A percentile compares a stretch with the other conserved stretches of the same genome.
These are phyloP conservation scores for Diaporthe vaccinii DNA, from an alignment of 2,329 filamentous ascomycete species.

Conservation along the genomic window DNA sequence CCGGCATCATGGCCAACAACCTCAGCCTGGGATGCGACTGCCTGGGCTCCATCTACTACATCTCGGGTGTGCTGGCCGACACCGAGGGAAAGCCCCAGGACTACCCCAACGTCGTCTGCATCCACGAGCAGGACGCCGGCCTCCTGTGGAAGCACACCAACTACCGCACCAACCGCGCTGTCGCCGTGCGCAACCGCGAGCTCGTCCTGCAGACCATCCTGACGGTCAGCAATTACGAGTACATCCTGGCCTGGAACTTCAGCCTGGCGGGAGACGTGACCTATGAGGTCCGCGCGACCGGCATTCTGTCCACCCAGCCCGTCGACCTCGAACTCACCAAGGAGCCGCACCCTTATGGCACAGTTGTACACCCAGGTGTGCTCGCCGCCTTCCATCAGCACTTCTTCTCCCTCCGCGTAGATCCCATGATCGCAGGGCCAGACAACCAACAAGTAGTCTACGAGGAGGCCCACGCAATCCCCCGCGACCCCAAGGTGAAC, in stretches of 20 bases:
- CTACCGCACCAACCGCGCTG: conserved; percentile 65
- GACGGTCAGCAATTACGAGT: conserved; percentile 71
- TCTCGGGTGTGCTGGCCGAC: conserved; percentile 41
- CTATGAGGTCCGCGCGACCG: conserved; percentile 42
- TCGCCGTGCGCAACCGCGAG: conserved; percentile 64
- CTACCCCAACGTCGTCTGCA: conserved; percentile 63
- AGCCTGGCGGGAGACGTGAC: conserved; percentile 59
- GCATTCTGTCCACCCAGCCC: conserved; percentile 68
- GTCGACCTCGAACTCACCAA: conserved; percentile 69
- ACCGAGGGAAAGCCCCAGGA: conserved; percentile 35
- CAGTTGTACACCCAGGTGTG: conserved; percentile 72
- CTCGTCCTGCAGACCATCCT: conserved; percentile 70
- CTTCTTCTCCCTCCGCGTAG: conserved; percentile 77
- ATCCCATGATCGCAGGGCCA: conserved; percentile 72
- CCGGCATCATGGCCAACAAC: conserved; percentile 75
- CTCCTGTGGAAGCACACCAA: conserved; percentile 71
- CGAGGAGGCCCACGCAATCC: conserved; percentile 69
- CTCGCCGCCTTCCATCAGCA: conserved; percentile 81
- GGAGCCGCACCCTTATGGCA: conserved; percentile 65
- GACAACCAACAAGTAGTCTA: conserved; percentile 68
- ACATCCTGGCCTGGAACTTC: conserved; percentile 53
- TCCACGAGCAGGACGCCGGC: conserved; percentile 70
- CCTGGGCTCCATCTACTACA: conserved; percentile 69
- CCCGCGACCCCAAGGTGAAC: conserved; percentile 56
- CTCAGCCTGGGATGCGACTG: conserved; percentile 73